Conservation (phyloP, 2,329 filamentous ascomycete species). For the Pestalotiopsis fici region DNA sequence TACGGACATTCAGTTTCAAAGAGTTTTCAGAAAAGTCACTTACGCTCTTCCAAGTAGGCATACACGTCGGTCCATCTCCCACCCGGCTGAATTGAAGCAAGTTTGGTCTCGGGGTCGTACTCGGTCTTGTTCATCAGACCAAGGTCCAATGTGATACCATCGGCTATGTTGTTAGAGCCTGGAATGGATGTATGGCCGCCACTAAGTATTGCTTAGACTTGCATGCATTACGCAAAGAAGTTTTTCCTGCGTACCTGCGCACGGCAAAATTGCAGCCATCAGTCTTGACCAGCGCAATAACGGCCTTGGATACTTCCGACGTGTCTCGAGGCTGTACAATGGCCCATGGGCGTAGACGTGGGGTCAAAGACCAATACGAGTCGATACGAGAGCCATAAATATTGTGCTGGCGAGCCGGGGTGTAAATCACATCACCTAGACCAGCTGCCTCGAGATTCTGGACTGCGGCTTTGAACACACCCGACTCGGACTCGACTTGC, state of each 20-base stretch:
- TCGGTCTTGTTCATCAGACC: conserved; percentile 24
- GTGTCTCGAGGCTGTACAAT: conserved; percentile 20
- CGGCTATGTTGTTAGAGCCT: conserved; percentile 10
- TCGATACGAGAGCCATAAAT: not conserved
- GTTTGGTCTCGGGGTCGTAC: conserved; percentile 24
- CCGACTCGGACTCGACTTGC: not conserved
- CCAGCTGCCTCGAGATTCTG: conserved; percentile 7
- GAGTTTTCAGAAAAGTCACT: not conserved
- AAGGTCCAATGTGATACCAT: conserved; percentile 15
- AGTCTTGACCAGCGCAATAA: conserved; percentile 14
- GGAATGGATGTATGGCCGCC: conserved; percentile 13
- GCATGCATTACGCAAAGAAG: conserved; percentile 6
- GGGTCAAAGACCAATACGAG: conserved; percentile 12
- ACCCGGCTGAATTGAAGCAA: conserved; percentile 19
- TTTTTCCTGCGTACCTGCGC: conserved; percentile 16
- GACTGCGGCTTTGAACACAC: conserved; percentile 6
- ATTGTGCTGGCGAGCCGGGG: conserved; percentile 10
- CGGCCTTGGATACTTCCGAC: conserved; percentile 17
- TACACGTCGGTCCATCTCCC: conserved; percentile 14
- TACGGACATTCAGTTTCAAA: not conserved
- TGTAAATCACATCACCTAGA: conserved; percentile 10
- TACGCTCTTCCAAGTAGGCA: conserved; percentile 8
- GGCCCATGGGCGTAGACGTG: conserved; percentile 15
- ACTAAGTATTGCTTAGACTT: not conserved
- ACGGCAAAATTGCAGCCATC: conserved; percentile 13